Evolutionary conservation across 164 flowering plant genomes (phyloP).

Genomic region (Brasenia schreberi): DNA sequence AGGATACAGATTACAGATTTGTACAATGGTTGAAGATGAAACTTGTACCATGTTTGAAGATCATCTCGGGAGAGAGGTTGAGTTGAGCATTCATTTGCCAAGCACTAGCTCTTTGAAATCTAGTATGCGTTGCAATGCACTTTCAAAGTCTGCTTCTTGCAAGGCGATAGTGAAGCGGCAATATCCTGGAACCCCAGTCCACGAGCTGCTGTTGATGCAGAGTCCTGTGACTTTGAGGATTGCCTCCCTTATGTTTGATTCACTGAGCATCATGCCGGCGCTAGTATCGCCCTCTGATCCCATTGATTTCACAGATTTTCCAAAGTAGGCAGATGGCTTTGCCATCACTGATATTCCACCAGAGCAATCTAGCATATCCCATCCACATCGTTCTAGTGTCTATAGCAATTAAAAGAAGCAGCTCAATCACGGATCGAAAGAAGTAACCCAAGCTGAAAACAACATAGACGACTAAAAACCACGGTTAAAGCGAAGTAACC

Average conservation of each 20-base stretch:
- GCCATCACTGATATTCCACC: conserved; percentile 85
- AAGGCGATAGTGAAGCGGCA: conserved; percentile 78
- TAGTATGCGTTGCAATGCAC: conserved; percentile 56
- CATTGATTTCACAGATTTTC: conserved; percentile 34
- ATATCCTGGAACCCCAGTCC: conserved; percentile 88
- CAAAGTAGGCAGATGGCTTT: conserved; percentile 59
- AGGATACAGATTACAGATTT: no score
- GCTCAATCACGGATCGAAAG: no score
- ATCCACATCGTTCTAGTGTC: conserved; percentile 68
- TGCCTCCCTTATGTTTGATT: conserved; percentile 67
- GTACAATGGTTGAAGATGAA: no score
- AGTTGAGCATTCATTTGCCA: conserved; percentile 9
- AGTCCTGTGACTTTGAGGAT: conserved; percentile 58
- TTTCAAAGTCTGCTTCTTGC: conserved; percentile 61
- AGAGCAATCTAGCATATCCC: conserved; percentile 58
- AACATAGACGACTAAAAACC: no score
- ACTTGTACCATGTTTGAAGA: no score
- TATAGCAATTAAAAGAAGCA: conserved; percentile 7
- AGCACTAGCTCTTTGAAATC: conserved; percentile 4
- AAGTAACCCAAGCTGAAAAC: no score
- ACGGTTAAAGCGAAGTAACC: not conserved
- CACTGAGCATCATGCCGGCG: conserved; percentile 25
- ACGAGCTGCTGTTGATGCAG: conserved; percentile 73
- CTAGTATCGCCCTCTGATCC: not conserved
- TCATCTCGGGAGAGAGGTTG: not conserved